Percentiles rank a stretch among this genome's conserved stretches.
phyloP scores from a whole-genome alignment of 2,329 filamentous ascomycete species.

The Colletotrichum zoysiae region DNA sequence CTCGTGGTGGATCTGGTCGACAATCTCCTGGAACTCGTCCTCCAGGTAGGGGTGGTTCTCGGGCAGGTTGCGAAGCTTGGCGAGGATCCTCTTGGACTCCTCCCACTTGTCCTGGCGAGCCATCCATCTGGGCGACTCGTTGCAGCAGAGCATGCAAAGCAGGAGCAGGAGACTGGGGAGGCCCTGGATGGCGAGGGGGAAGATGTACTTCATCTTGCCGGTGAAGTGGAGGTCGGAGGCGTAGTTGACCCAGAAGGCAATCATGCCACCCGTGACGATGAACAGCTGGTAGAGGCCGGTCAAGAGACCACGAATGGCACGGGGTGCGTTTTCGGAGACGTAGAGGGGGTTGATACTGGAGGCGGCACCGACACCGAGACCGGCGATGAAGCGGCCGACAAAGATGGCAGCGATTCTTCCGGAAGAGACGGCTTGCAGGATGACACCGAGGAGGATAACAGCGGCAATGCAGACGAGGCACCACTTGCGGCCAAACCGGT shows the following conservation, averaged over 20 bases:
- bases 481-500: slow-evolving; percentile 56
- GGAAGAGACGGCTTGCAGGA: slow-evolving; percentile 70
- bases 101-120: slow-evolving; percentile 76
- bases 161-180: slow-evolving; percentile 72
- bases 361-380: slow-evolving; percentile 59
- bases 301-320: slow-evolving; percentile 58
- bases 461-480: slow-evolving; percentile 66
- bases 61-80: slow-evolving; percentile 67
- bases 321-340: slow-evolving; percentile 59
- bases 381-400: slow-evolving; percentile 68
- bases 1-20: slow-evolving; percentile 68
- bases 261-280: slow-evolving; percentile 58
- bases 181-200: slow-evolving; percentile 73
- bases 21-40: slow-evolving; percentile 68
- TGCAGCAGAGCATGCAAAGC: slow-evolving; percentile 70
- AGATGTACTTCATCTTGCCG: slow-evolving; percentile 43
- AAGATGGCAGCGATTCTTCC: slow-evolving; percentile 72
- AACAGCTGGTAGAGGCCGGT: slow-evolving; percentile 62
- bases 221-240: slow-evolving; percentile 56
- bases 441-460: slow-evolving; percentile 68
- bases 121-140: slow-evolving; percentile 74
- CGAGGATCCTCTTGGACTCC: slow-evolving; percentile 66
- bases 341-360: slow-evolving; percentile 59
- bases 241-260: slow-evolving; percentile 65
- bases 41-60: slow-evolving; percentile 66